phyloP scores from a whole-genome alignment of 805 yeast species.

The Ogataea degrootiae region DNA sequence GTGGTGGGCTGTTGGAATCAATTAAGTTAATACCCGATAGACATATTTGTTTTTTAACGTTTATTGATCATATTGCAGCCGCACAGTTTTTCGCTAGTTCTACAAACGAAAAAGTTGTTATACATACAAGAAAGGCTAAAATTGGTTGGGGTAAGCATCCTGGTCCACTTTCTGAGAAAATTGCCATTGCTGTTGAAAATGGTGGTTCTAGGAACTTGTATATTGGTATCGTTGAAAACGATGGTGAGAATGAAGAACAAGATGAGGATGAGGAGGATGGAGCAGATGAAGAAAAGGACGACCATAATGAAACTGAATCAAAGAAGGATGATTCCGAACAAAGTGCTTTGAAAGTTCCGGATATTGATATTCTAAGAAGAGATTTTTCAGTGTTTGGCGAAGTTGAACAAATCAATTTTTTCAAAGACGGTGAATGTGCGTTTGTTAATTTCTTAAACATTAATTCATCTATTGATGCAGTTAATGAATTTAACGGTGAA shows the following conservation, averaged over 20 bases:
- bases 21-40: conserved; percentile 47
- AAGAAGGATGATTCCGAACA: not conserved
- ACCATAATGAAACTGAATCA: not conserved
- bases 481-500: conserved; percentile 47
- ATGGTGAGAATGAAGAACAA: conserved; percentile 27
- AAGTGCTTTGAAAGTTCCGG: not conserved
- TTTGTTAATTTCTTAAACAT: conserved; percentile 69
- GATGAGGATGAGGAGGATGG: conserved; percentile 22
- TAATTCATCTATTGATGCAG: conserved; percentile 56
- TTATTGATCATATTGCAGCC: conserved; percentile 60
- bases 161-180: conserved; percentile 53
- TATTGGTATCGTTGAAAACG: conserved; percentile 51
- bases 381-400: conserved; percentile 67
- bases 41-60: conserved; percentile 64
- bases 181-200: conserved; percentile 55
- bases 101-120: conserved; percentile 46
- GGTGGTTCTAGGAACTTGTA: conserved; percentile 79
- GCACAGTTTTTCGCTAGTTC: conserved; percentile 56
- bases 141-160: conserved; percentile 73
- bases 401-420: conserved; percentile 70
- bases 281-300: conserved; percentile 15
- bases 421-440: conserved; percentile 67
- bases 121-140: conserved; percentile 57
- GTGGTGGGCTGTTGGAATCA: conserved; percentile 71
- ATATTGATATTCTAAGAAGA: conserved; percentile 36